Evolutionary conservation across 371 early-diverging fungal species (phyloP), one percentile per base, ranked within the genome.

Genomic region (Rhizomucor miehei): DNA sequence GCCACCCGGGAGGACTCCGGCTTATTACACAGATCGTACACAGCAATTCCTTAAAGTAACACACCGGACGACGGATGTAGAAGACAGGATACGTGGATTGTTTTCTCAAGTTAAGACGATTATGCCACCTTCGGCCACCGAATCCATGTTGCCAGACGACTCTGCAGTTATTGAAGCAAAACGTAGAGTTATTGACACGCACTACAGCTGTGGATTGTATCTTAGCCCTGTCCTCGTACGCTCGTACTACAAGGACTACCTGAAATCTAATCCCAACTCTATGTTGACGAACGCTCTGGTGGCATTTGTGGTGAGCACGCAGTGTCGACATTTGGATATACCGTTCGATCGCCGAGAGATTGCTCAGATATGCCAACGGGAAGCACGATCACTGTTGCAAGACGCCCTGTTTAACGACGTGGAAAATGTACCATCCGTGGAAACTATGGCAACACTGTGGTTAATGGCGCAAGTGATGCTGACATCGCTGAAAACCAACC

Each of bases 321-420:
- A 17, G 19, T 53, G 53, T 20, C 29, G 39, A 3, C 53, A 53
- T 45, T 25, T 53, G 6, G 17, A 16, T 2, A 11, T 45, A 1
- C 44, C 44, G 0, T 35, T 53, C 29, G 12, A 51, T 2, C 67
- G 71, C 20, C 57, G 56, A n/a, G 56, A 47, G 0, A 45, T 70
- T 10, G 66, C 64, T 9, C 59, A 66, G 25, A 51, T 52, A 0
- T 59, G 66, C 34, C 59, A 63, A 3, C 56, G 64, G 35, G 57
- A 63, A 47, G 77, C 71, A 9, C 66, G 68, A 2, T 44, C 41
- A 1, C 3, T 56, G 16, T 44, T 76, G 9, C 51, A 66, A 39
- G 69, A 72, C 19, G 59, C 52, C 0, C 25, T 76, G 23, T 73
- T 76, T 53, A 43, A 66, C n/a, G 65, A 62, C 4, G 53, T 44